Evolutionary conservation across 305 asterid species (phyloP).

Genomic region (Fraxinus dipetala): DNA sequence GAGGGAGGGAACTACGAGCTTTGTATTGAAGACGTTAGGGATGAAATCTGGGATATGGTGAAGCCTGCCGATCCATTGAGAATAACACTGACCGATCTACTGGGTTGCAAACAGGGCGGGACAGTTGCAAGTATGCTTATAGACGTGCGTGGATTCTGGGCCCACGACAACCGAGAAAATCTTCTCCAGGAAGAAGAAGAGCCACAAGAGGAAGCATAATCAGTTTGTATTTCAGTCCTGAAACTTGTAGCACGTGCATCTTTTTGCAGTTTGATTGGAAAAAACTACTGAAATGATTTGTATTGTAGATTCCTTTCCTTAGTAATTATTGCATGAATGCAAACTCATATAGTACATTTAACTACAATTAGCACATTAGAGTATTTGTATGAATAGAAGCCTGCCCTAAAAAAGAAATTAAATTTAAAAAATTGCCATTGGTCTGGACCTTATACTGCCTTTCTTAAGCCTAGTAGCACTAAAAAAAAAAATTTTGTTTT

Average conservation of each 20-base stretch:
- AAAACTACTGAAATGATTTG: background rate
- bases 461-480: too few species aligned
- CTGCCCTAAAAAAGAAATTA: too few species aligned
- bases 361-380: background rate
- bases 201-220: conserved; percentile 77
- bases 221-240: background rate
- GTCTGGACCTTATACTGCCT: too few species aligned
- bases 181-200: conserved; percentile 98
- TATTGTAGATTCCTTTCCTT: background rate
- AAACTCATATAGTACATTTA: background rate
- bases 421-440: too few species aligned
- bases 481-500: too few species aligned
- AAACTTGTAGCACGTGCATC: background rate
- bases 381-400: background rate
- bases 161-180: conserved; percentile 96
- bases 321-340: background rate
- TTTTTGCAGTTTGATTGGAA: background rate
- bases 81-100: conserved; percentile 72
- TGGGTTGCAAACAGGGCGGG: conserved; percentile 91
- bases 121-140: conserved; percentile 99
- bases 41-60: conserved; percentile 99
- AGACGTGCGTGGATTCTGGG: conserved; percentile 98
- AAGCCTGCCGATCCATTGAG: conserved; percentile 84
- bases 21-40: conserved; percentile 95
- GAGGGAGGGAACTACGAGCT: conserved; percentile 98